Evolutionary conservation across 106 monocot species (phyloP).

Genomic region (Apostasia ramifera): DNA sequence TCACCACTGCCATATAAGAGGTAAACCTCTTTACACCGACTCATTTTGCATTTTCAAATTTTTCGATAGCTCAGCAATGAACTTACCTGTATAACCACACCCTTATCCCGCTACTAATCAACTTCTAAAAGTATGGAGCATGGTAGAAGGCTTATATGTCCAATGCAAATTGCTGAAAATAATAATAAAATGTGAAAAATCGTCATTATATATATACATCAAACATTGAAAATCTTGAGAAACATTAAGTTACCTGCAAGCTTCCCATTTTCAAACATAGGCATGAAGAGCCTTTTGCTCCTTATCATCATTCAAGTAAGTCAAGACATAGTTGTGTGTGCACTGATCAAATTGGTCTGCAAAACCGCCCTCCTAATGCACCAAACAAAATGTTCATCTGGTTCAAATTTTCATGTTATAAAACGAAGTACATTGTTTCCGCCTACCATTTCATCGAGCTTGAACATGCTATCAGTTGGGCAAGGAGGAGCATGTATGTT

Average conservation of each 20-base stretch:
- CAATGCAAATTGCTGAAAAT: background rate
- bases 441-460: no score
- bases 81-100: slow-evolving; percentile 16
- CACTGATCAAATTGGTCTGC: slow-evolving; percentile 12
- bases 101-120: background rate
- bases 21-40: no score
- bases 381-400: background rate
- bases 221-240: background rate
- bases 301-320: slow-evolving; percentile 5
- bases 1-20: background rate
- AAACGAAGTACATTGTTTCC: background rate
- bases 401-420: background rate
- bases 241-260: slow-evolving; percentile 4
- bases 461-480: background rate
- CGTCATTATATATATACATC: background rate
- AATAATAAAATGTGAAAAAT: background rate
- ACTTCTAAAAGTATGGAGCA: background rate
- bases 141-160: background rate
- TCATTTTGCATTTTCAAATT: background rate
- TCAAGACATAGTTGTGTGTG: slow-evolving; percentile 6
- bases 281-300: slow-evolving; percentile 19
- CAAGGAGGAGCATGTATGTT: slow-evolving; percentile 18
- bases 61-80: background rate
- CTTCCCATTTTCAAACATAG: background rate
- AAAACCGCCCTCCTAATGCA: background rate